Evolutionary conservation across 1,284 basidiomycete genomes (phyloP).

Genomic region (Cystobasidium pallidum): DNA sequence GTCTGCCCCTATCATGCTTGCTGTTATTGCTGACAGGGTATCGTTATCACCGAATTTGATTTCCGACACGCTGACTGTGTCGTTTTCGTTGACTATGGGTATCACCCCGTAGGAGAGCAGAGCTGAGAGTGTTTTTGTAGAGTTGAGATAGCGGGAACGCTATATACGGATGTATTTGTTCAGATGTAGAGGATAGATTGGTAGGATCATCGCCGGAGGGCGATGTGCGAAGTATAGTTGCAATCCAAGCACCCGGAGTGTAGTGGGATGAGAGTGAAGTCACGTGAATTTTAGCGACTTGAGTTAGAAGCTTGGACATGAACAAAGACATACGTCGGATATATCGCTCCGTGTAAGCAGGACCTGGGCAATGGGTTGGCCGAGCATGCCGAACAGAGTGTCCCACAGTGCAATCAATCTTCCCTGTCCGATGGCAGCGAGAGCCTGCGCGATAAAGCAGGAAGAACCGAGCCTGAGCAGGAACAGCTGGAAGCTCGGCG

Average conservation of each 20-base stretch:
- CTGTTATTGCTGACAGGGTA: constrained; percentile 93
- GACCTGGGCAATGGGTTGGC: constrained; percentile 93
- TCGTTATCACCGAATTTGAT: constrained; percentile 99
- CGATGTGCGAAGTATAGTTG: not conserved
- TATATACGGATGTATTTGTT: constrained; percentile 55
- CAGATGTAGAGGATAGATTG: not conserved
- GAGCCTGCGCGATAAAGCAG: constrained; percentile 63
- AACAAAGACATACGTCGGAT: constrained; percentile 66
- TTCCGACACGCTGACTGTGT: constrained; percentile 94
- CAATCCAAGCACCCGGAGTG: not conserved
- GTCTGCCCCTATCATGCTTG: constrained; percentile 95
- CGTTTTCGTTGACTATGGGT: constrained; percentile 95
- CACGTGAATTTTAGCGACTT: constrained; percentile 1
- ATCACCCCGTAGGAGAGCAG: constrained; percentile 86
- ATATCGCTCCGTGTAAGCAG: constrained; percentile 93
- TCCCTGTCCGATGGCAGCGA: constrained; percentile 96
- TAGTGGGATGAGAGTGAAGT: not conserved
- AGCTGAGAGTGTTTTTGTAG: constrained; percentile 88
- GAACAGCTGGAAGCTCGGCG: constrained; percentile 57
- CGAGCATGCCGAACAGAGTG: constrained; percentile 88
- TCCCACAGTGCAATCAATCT: constrained; percentile 96
- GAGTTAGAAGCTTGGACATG: not conserved
- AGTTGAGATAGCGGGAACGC: constrained; percentile 90
- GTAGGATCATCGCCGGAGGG: no score
- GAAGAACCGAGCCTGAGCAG: no score